Conservation (phyloP, 2,329 filamentous ascomycete genomes). For the Teratosphaeria gauchensis region DNA sequence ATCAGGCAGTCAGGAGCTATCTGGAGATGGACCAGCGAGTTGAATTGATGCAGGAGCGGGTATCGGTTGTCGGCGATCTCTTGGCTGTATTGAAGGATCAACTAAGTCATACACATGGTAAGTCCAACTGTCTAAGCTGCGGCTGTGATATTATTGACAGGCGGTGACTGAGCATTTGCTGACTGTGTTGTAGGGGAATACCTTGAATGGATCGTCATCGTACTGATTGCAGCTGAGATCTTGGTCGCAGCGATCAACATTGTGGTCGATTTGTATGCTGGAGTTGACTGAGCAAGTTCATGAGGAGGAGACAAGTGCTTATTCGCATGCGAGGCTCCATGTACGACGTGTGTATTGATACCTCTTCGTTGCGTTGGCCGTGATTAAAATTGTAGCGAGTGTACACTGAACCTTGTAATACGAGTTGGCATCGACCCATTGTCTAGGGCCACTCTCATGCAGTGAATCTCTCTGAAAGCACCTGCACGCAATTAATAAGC, state of each 20-base stretch:
- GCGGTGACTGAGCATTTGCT: not conserved
- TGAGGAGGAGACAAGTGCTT: not conserved
- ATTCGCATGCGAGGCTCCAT: too few species aligned
- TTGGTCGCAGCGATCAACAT: constrained; percentile 81
- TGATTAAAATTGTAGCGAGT: not conserved
- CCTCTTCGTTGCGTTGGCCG: not conserved
- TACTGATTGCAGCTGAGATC: constrained; percentile 92
- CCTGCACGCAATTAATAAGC: too few species aligned
- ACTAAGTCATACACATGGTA: constrained; percentile 82
- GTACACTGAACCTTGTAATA: not conserved
- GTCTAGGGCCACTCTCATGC: not conserved
- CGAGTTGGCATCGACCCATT: not conserved
- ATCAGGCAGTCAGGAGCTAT: constrained; percentile 89
- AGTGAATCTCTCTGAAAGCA: too few species aligned
- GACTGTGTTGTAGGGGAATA: constrained; percentile 30
- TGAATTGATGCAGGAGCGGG: constrained; percentile 72
- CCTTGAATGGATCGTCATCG: constrained; percentile 61
- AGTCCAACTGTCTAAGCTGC: constrained; percentile 28
- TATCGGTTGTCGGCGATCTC: constrained; percentile 89
- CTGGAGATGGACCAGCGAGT: constrained; percentile 97
- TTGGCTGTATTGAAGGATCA: constrained; percentile 92
- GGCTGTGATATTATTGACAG: not conserved
- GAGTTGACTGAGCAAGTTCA: constrained; percentile 9
- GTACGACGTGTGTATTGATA: not conserved
- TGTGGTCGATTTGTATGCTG: constrained; percentile 80